These are phyloP conservation scores for Fusarium haematococcum DNA, from an alignment of 2,329 filamentous ascomycete genomes.

Conservation along the genomic window DNA sequence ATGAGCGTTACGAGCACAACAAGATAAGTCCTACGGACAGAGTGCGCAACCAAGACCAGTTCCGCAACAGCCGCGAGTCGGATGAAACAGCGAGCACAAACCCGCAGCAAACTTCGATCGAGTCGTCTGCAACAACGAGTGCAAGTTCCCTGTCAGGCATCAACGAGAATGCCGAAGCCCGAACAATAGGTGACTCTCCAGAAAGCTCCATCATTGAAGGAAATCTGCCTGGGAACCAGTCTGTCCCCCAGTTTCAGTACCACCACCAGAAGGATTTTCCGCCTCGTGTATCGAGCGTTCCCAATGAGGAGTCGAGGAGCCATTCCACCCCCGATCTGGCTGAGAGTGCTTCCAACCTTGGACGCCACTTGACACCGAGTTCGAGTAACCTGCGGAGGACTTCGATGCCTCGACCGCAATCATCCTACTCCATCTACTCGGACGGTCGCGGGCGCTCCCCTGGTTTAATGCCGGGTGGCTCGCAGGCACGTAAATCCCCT, in stretches of 20 bases:
- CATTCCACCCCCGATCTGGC: slow-evolving; percentile 64
- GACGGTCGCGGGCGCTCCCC: slow-evolving; percentile 76
- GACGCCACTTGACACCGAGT: slow-evolving; percentile 72
- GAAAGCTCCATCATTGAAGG: slow-evolving; percentile 64
- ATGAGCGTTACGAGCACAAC: slow-evolving; percentile 48
- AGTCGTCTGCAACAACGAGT: slow-evolving; percentile 67
- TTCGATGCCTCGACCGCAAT: slow-evolving; percentile 76
- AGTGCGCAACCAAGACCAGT: slow-evolving; percentile 50
- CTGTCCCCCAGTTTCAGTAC: slow-evolving; percentile 71
- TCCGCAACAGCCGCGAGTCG: slow-evolving; percentile 66
- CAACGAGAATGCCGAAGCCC: slow-evolving; percentile 60
- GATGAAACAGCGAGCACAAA: slow-evolving; percentile 62
- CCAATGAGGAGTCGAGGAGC: slow-evolving; percentile 56
- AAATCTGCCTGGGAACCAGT: slow-evolving; percentile 53
- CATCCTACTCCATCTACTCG: slow-evolving; percentile 80
- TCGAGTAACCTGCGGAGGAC: slow-evolving; percentile 66
- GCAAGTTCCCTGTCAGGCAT: slow-evolving; percentile 66
- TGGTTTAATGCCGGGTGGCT: slow-evolving; percentile 57
- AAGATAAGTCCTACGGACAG: slow-evolving; percentile 49
- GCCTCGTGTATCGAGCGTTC: slow-evolving; percentile 56
- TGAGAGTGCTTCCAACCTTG: slow-evolving; percentile 64
- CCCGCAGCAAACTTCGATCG: slow-evolving; percentile 60
- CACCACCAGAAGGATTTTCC: slow-evolving; percentile 67
- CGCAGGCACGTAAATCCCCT: slow-evolving; percentile 67
- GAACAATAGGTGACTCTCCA: slow-evolving; percentile 59